Evolutionary conservation across 2,329 filamentous ascomycete genomes (phyloP), one percentile per base, ranked within the genome.

Genomic region (Macrophomina tecta): DNA sequence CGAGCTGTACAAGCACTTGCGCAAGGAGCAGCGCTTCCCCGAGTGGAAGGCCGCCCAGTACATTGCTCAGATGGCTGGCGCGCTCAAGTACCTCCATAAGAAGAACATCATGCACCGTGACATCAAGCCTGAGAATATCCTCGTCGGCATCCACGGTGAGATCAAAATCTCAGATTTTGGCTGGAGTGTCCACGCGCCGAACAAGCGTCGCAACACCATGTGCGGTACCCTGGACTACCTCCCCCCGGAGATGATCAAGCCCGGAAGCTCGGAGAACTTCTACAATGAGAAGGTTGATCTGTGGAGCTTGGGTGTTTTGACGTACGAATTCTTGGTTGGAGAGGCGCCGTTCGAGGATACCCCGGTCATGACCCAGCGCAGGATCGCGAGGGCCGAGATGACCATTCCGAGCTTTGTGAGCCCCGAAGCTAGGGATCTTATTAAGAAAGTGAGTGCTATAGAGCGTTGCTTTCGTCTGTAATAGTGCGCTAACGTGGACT

Each of bases 161-260:
- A 94, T 99, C 82, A 99, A 99, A 81, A 94, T 99, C 75, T 96
- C 93, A 4, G 95, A 99, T 79, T 99, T 98, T 75, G 94, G 95
- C 60, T 99, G 95, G 95, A 96, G 92, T 77, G 95, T 98, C 4
- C 95, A 99, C 79, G 95, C 95, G 5, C 95, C 95, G 34, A 97
- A 97, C 80, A 96, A 94, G 82, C 85, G 95, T 72, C 87, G 95
- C 69, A 91, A 94, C 75, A 99, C 95, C 66, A 94, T 98, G 88
- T 99, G 95, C 78, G 95, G 95, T 70, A 99, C 95, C 18, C 87
- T 98, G 49, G 95, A 99, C 81, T 99, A 99, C 79, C 87, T 99
- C 16, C 95, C 95, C 3, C 95, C 95, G 4, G 95, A 99, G 88
- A 99, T 99, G 95, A 87, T 98, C 79, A 92, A 90, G 79, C 87